A percentile compares a stretch with the other conserved stretches of the same genome.
phyloP scores from a whole-genome alignment of 2,329 filamentous ascomycete species.

The Xylaria sp. region DNA sequence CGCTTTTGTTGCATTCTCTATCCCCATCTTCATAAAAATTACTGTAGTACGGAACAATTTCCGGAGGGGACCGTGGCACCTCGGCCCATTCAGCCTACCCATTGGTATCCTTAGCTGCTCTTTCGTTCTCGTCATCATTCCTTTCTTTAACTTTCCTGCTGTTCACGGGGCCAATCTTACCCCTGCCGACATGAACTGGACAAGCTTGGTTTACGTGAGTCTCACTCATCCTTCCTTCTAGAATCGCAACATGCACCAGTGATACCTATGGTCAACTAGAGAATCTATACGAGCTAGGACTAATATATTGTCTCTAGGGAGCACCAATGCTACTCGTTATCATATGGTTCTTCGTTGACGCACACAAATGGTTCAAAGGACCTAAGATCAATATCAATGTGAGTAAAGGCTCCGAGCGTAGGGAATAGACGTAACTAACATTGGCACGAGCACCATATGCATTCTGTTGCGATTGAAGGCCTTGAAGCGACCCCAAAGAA shows the following conservation, averaged over 20 bases:
- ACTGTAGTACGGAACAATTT: slow-evolving; percentile 68
- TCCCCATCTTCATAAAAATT: slow-evolving; percentile 63
- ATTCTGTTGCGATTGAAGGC: slow-evolving; percentile 30
- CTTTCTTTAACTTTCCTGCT: slow-evolving; percentile 69
- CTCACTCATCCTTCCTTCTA: not conserved
- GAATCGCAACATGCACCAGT: not conserved
- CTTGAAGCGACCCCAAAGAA: slow-evolving; percentile 32
- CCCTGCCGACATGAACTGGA: slow-evolving; percentile 68
- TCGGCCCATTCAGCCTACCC: slow-evolving; percentile 63
- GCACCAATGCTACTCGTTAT: slow-evolving; percentile 64
- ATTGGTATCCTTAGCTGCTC: slow-evolving; percentile 61
- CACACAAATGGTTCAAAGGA: slow-evolving; percentile 72
- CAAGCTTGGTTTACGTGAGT: slow-evolving; percentile 60
- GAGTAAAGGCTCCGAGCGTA: not conserved
- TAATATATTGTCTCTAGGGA: slow-evolving; percentile 47
- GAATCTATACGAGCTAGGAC: not conserved
- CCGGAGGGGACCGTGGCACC: slow-evolving; percentile 70
- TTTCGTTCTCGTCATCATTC: slow-evolving; percentile 71
- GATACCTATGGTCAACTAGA: not conserved
- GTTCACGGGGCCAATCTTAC: slow-evolving; percentile 60
- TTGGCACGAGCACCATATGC: slow-evolving; percentile 35
- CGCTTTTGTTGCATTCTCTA: slow-evolving; percentile 67
- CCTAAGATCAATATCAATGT: slow-evolving; percentile 69
- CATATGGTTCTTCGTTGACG: slow-evolving; percentile 68
- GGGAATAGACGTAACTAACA: slow-evolving; percentile 5